Evolutionary conservation across 1,284 basidiomycete species (phyloP), one percentile per base, ranked within the genome.

Genomic region (Irpex rosettiformis): DNA sequence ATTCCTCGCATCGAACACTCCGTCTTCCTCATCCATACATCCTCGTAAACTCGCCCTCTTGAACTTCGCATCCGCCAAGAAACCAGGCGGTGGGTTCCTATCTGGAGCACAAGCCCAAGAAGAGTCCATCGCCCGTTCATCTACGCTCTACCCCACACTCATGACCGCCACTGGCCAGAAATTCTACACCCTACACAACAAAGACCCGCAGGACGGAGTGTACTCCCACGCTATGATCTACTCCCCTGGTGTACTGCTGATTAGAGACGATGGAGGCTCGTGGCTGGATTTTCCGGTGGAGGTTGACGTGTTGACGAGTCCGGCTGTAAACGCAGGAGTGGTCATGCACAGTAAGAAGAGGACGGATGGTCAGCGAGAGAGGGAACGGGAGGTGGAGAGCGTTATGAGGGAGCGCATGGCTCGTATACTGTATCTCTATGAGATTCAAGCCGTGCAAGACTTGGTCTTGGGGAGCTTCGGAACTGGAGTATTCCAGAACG

Each of bases 381-480:
- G 81, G 29, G 81, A 87, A 68, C 68, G 61, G 16, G 76, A 73
- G 63, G 85, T 91, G 56, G 76, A 78, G 61, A 66, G 66, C 27
- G 72, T 74, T 27, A 90, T 89, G 88, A 74, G 74, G 45, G 86
- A 89, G 69, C 75, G 88, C 27, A 89, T 90, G 86, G 82, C 72
- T 1, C 75, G 88, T 52, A 74, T 88, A 25, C 69, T 91, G 18
- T 81, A 72, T 60, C 69, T 89, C n/a, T 87, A 88, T 66, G 83
- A 89, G 71, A 74, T 73, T 30, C 75, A 81, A 62, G 81, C 82
- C 7, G 78, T 80, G 16, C 74, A 74, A 61, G 77, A 83, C 62
- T 58, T 89, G 47, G 84, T 91, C 1, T 70, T 90, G 45, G 88
- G 89, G 28, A 85, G 83, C 64, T 90, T 88, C 70, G 88, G 88